These are phyloP conservation scores for Trichoderma sp. DNA, from an alignment of 2,329 filamentous ascomycete genomes.

Conservation along the genomic window DNA sequence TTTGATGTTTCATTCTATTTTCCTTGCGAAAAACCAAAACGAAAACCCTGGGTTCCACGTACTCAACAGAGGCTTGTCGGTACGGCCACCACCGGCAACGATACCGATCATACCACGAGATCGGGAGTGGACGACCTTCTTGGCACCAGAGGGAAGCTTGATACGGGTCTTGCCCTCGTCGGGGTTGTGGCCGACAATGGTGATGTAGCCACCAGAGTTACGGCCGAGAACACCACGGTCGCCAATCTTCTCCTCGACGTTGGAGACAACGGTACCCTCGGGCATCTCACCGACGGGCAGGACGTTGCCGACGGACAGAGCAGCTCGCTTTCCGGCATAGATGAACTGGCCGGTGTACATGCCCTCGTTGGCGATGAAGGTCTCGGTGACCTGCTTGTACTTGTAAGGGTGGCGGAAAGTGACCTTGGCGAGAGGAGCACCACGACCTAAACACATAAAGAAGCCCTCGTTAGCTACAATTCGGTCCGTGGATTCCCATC, in stretches of 20 bases:
- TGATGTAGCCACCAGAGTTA: conserved; percentile 99
- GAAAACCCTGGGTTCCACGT: conserved; percentile 37
- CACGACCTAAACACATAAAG: conserved; percentile 54
- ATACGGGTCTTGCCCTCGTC: conserved; percentile 99
- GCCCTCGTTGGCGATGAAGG: conserved; percentile 99
- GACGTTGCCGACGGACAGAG: conserved; percentile 95
- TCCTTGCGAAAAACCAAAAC: background rate
- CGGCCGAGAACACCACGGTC: conserved; percentile 95
- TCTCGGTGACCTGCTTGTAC: conserved; percentile 97
- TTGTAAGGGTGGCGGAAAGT: conserved; percentile 97
- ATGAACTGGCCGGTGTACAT: conserved; percentile 99
- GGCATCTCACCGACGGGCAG: conserved; percentile 91
- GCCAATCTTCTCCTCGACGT: conserved; percentile 98
- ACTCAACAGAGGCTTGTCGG: conserved; percentile 98
- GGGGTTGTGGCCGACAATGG: conserved; percentile 94
- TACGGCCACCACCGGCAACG: conserved; percentile 97
- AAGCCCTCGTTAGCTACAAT: conserved; percentile 27
- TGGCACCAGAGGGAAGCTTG: conserved; percentile 98
- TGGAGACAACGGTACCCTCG: conserved; percentile 98
- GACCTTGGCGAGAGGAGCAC: conserved; percentile 95
- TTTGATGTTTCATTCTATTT: background rate
- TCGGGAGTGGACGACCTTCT: conserved; percentile 94
- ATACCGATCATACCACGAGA: conserved; percentile 99
- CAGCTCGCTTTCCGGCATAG: conserved; percentile 99
- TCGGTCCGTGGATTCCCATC: conserved; percentile 18